Conservation (phyloP, 2,329 filamentous ascomycete genomes). For the Thielaviopsis populi region DNA sequence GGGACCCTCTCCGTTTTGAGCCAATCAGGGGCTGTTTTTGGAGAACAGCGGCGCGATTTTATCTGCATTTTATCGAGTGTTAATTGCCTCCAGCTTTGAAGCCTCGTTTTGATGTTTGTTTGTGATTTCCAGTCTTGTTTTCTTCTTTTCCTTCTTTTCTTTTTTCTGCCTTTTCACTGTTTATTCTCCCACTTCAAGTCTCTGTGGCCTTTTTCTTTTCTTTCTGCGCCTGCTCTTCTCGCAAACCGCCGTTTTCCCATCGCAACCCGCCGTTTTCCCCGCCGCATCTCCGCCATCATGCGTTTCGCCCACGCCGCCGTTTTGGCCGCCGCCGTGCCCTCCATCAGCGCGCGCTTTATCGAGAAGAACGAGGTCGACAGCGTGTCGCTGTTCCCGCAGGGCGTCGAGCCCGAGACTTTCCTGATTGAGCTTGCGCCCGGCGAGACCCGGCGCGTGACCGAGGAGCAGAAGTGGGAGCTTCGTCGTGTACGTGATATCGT, state of each 20-base stretch:
- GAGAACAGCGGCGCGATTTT: neutral
- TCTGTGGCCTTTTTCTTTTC: neutral
- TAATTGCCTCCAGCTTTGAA: neutral
- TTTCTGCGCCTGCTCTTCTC: too few species aligned
- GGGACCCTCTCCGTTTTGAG: neutral
- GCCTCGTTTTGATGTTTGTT: conserved; percentile 1
- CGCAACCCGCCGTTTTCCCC: neutral
- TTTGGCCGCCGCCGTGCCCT: conserved; percentile 40
- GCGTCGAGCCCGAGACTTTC: conserved; percentile 38
- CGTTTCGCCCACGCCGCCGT: conserved; percentile 38
- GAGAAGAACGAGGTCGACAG: conserved; percentile 33
- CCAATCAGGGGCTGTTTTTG: neutral
- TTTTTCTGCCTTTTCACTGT: neutral
- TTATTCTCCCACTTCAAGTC: neutral
- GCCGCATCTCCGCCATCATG: conserved; percentile 31
- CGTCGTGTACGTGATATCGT: conserved; percentile 52
- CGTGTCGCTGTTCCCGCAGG: conserved; percentile 34
- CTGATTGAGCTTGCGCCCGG: conserved; percentile 77
- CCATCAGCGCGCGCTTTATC: conserved; percentile 41
- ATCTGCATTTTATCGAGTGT: neutral
- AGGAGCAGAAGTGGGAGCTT: conserved; percentile 89
- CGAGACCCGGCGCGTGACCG: conserved; percentile 72
- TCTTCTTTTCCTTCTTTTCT: conserved; percentile 9
- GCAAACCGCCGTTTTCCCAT: neutral
- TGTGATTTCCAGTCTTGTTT: conserved; percentile 5